Percentiles rank a stretch among this genome's conserved stretches.
Evolutionary conservation across 2,329 filamentous ascomycete genomes (phyloP).

Genomic region (Diaporthe citrichinensis): DNA sequence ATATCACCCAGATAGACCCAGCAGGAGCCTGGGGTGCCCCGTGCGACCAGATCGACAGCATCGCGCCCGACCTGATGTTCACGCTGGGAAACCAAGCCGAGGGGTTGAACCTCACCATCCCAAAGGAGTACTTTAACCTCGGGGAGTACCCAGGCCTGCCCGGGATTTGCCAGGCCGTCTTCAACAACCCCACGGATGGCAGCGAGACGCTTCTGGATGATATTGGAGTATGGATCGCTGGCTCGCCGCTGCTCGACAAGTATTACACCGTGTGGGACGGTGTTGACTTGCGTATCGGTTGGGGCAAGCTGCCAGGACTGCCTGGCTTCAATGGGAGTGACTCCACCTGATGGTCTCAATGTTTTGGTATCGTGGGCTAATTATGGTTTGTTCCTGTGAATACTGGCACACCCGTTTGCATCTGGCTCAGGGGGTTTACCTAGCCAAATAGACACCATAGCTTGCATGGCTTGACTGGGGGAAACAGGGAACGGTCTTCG

Average conservation of each 20-base stretch:
- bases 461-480: not conserved
- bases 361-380: not conserved
- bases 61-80: slow-evolving; percentile 50
- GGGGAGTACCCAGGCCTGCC: slow-evolving; percentile 49
- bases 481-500: too few species aligned
- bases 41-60: slow-evolving; percentile 49
- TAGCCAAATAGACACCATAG: not conserved
- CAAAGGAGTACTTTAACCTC: slow-evolving; percentile 50
- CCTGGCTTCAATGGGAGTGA: not conserved
- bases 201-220: slow-evolving; percentile 41
- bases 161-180: slow-evolving; percentile 52
- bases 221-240: slow-evolving; percentile 50
- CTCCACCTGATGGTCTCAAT: not conserved
- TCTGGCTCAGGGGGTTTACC: rapidly evolving
- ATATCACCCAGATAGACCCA: slow-evolving; percentile 50
- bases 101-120: slow-evolving; percentile 49
- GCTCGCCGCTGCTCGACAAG: slow-evolving; percentile 51
- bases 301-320: slow-evolving; percentile 29
- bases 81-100: slow-evolving; percentile 46
- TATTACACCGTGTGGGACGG: slow-evolving; percentile 56
- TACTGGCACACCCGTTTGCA: too few species aligned
- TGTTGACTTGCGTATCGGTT: slow-evolving; percentile 46
- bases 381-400: too few species aligned
- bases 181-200: slow-evolving; percentile 44
- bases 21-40: slow-evolving; percentile 52